phyloP scores from a whole-genome alignment of 2,329 filamentous ascomycete species.

The Sporothrix dimorphospora region DNA sequence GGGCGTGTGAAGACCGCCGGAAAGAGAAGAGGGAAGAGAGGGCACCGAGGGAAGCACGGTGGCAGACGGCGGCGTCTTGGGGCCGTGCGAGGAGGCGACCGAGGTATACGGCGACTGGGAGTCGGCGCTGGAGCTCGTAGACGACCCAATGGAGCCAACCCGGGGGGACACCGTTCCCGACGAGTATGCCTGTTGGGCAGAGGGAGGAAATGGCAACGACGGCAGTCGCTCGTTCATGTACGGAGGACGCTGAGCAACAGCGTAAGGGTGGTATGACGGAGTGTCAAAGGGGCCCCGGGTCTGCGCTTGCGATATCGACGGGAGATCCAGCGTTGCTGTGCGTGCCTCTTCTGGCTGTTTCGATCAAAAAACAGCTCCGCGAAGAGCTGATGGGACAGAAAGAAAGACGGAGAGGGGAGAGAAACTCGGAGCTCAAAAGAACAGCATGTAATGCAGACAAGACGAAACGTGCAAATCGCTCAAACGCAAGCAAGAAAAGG shows the following conservation, averaged over 20 bases:
- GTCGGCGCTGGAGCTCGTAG: slow-evolving; percentile 54
- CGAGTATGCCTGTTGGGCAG: slow-evolving; percentile 69
- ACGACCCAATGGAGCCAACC: slow-evolving; percentile 71
- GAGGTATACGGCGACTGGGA: slow-evolving; percentile 60
- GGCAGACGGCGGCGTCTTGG: slow-evolving; percentile 75
- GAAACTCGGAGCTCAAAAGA: not conserved
- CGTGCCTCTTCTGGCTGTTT: slow-evolving; percentile 12
- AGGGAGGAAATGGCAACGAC: slow-evolving; percentile 66
- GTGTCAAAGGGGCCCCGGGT: slow-evolving; percentile 75
- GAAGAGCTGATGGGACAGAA: not conserved
- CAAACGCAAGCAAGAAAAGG: slow-evolving; percentile 20
- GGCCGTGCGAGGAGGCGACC: slow-evolving; percentile 61
- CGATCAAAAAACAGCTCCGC: not conserved
- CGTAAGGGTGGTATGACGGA: slow-evolving; percentile 70
- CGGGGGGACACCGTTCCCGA: slow-evolving; percentile 75
- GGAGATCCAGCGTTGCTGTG: slow-evolving; percentile 88
- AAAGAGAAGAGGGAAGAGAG: not conserved
- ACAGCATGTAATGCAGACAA: slow-evolving; percentile 19
- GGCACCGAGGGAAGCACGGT: slow-evolving; percentile 41
- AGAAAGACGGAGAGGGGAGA: not conserved
- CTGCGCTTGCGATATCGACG: slow-evolving; percentile 81
- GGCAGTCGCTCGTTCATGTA: slow-evolving; percentile 75
- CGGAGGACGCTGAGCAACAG: slow-evolving; percentile 61
- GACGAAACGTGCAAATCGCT: slow-evolving; percentile 6
- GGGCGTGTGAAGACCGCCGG: slow-evolving; percentile 46